Percentiles rank a stretch among this genome's conserved stretches.
Evolutionary conservation across 768 basidiomycete species (phyloP).

Genomic region (Tephrocybe sp.): DNA sequence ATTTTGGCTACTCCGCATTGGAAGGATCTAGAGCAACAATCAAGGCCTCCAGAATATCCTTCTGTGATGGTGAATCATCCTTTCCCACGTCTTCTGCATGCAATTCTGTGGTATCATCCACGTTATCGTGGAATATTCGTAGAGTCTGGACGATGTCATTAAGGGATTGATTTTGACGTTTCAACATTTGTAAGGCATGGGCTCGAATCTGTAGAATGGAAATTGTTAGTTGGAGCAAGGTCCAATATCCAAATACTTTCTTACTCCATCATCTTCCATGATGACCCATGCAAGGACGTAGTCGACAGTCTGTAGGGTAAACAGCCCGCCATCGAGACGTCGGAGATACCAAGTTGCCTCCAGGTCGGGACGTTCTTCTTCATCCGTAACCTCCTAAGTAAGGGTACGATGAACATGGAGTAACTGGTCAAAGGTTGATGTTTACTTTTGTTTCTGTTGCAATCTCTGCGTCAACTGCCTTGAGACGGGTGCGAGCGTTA

Average conservation of each 20-base stretch:
- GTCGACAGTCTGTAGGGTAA: constrained; percentile 87
- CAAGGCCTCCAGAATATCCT: constrained; percentile 65
- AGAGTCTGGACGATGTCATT: constrained; percentile 71
- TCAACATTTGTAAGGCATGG: constrained; percentile 75
- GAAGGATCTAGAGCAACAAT: constrained; percentile 53
- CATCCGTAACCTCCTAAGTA: constrained; percentile 51
- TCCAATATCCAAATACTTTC: constrained; percentile 26
- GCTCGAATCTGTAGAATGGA: constrained; percentile 57
- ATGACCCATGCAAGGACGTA: constrained; percentile 93
- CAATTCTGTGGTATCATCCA: constrained; percentile 50
- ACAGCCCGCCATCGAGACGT: constrained; percentile 82
- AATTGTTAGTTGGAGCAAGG: not conserved
- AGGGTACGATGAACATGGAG: not conserved
- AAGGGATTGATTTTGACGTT: constrained; percentile 67
- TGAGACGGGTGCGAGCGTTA: constrained; percentile 58
- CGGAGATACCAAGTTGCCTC: constrained; percentile 84
- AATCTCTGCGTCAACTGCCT: constrained; percentile 62
- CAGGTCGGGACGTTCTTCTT: constrained; percentile 60
- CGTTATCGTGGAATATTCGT: constrained; percentile 67
- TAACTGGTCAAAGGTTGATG: too few relatives aligned
- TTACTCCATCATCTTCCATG: constrained; percentile 98
- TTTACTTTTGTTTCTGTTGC: constrained; percentile 64
- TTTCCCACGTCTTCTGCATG: constrained; percentile 26
- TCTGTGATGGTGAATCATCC: constrained; percentile 50
- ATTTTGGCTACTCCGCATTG: constrained; percentile 13